Evolutionary conservation across 176 grass and related monocot genomes (phyloP), one percentile per base, ranked within the genome.

Genomic region (Oryza officinalis): DNA sequence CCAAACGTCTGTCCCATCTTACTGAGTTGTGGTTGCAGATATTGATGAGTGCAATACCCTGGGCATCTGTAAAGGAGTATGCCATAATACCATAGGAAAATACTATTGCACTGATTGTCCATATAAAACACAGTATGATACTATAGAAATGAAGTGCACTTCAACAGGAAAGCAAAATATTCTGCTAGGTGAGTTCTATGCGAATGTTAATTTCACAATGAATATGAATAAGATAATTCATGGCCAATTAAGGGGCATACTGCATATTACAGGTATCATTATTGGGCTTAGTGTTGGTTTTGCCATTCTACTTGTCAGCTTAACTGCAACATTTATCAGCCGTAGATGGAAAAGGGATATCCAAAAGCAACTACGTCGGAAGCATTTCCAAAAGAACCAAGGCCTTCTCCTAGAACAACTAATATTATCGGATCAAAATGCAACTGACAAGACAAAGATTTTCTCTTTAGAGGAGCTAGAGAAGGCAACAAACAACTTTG

Each of bases 321-420:
- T 71, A 20, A 15, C 15, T 65, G 23, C 26, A 30, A 28, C 40
- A 40, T 17, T 79, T 2, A 1, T 79, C 3, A 2, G 13, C 25
- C 61, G 26, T 15, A 60, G 5, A 70, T 82, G 61, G 70, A 88
- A 73, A 50, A 57, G 26, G 10, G 54, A 76, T 13, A 41, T 65
- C 12, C 52, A 88, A 57, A 84, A 59, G 50, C 45, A 38, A 59
- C 3, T 57, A 10, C 76, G 52, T 4, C 46, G 46, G 32, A 81
- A 14, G 20, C 27, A 81, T 67, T 89, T 89, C 22, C 12, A 1
- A 14, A 68, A 78, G 37, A 90, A 87, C 14, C 52, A 87, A 57
- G 84, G 80, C 0, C 47, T 83, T 59, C 64, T 89, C 3, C 50
- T 87, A 7, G 78, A 86, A 81, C 86, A 82, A 32, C 8, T 90